phyloP scores from a whole-genome alignment of 1,139 yeast genomes.

The Geotrichum restrictum region DNA sequence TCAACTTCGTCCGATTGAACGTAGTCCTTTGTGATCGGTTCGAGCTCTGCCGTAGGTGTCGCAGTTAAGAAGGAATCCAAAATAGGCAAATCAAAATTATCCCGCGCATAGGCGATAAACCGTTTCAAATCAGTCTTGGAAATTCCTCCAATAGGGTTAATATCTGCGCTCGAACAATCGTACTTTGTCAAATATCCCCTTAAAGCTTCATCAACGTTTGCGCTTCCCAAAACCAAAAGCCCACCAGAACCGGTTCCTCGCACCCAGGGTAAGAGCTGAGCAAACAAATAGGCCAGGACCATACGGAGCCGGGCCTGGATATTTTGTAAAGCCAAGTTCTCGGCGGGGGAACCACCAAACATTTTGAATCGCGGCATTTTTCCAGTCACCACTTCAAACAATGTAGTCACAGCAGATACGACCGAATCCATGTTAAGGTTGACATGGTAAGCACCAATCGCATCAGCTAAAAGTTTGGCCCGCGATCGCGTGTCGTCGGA shows the following conservation, averaged over 20 bases:
- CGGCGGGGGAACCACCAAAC: slow-evolving; percentile 89
- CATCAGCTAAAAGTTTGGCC: slow-evolving; percentile 70
- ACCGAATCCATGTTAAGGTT: slow-evolving; percentile 87
- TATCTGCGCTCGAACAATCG: slow-evolving; percentile 95
- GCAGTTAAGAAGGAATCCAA: slow-evolving; percentile 76
- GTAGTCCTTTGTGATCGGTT: slow-evolving; percentile 86
- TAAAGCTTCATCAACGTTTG: slow-evolving; percentile 95
- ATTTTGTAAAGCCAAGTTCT: slow-evolving; percentile 88
- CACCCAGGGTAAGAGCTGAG: slow-evolving; percentile 94
- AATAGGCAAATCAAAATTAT: slow-evolving; percentile 68
- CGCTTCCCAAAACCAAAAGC: slow-evolving; percentile 84
- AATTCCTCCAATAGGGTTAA: slow-evolving; percentile 96
- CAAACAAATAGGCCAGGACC: slow-evolving; percentile 90
- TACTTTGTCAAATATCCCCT: slow-evolving; percentile 94
- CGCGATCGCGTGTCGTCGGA: slow-evolving; percentile 79
- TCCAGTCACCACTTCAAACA: slow-evolving; percentile 88
- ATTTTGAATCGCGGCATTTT: slow-evolving; percentile 81
- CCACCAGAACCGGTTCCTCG: slow-evolving; percentile 72
- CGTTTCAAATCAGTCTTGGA: slow-evolving; percentile 86
- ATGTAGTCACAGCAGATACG: slow-evolving; percentile 65
- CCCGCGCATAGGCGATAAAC: slow-evolving; percentile 76
- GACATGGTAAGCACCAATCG: slow-evolving; percentile 83
- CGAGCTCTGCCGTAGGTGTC: slow-evolving; percentile 95
- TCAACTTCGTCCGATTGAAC: slow-evolving; percentile 96
- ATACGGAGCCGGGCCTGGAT: slow-evolving; percentile 93